Conservation (phyloP, 257 asterid genomes). For the Lycium ferocissimum region DNA sequence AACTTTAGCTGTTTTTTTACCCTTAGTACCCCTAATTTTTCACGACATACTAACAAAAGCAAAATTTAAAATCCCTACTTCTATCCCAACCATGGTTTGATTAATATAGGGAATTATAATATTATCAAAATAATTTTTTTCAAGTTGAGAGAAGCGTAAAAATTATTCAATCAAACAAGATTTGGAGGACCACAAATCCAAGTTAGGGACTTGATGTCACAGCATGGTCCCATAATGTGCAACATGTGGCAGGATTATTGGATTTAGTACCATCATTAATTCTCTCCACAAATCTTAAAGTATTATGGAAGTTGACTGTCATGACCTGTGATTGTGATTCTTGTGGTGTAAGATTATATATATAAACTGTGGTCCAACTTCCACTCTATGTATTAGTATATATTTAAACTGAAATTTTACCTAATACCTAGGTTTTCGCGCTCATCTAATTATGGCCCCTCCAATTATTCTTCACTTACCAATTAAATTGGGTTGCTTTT, state of each 20-base stretch:
- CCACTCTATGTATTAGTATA: background rate
- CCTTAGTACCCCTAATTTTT: background rate
- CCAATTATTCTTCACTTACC: conserved; percentile 21
- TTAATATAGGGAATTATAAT: background rate
- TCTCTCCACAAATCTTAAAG: background rate
- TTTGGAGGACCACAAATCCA: conserved; percentile 51
- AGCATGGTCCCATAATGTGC: conserved; percentile 41
- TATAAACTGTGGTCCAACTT: conserved; percentile 12
- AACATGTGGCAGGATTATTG: conserved; percentile 29
- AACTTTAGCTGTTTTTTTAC: background rate
- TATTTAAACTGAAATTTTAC: conserved; percentile 5
- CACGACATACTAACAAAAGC: background rate
- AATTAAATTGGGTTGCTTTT: conserved; percentile 23
- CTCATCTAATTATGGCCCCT: conserved; percentile 29
- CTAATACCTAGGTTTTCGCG: background rate
- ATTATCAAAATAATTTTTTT: background rate
- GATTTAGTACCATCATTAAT: conserved; percentile 31
- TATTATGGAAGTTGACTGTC: conserved; percentile 39
- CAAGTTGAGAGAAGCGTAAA: background rate
- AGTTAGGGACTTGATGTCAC: conserved; percentile 44
- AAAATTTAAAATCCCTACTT: background rate
- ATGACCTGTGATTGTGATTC: conserved; percentile 36
- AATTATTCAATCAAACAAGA: conserved; percentile 29
- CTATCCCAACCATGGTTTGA: background rate
- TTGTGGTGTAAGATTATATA: background rate